Evolutionary conservation across 441 rosid species (phyloP).

Genomic region (Euphorbia schlechtendalii): DNA sequence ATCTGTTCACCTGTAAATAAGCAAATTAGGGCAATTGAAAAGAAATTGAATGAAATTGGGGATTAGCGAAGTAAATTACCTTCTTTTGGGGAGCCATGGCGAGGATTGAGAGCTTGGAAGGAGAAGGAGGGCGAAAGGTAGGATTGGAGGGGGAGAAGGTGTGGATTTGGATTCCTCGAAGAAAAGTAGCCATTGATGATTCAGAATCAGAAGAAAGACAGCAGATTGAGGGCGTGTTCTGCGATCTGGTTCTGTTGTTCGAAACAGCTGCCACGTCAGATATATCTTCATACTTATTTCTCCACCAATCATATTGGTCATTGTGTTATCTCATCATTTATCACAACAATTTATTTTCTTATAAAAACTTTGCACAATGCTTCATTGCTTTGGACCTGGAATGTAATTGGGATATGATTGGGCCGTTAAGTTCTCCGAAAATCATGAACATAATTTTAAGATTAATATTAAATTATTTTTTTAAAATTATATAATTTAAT

Average conservation of each 20-base stretch:
- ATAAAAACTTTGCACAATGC: no score
- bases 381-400: no score
- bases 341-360: no score
- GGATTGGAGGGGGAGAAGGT: conserved; percentile 27
- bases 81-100: conserved; percentile 74
- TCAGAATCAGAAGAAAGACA: no score
- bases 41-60: not conserved
- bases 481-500: no score
- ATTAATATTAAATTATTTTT: no score
- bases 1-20: conserved; percentile 56
- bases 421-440: no score
- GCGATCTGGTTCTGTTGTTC: conserved; percentile 14
- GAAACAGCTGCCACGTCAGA: conserved; percentile 41
- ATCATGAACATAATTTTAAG: no score
- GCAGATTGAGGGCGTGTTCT: not conserved
- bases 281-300: conserved; percentile 4
- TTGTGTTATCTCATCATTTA: conserved; percentile 26
- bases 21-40: not conserved
- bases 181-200: conserved; percentile 46
- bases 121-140: conserved; percentile 20
- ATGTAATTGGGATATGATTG: no score
- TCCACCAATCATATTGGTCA: conserved; percentile 31
- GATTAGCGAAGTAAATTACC: conserved; percentile 26
- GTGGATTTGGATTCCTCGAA: conserved; percentile 19
- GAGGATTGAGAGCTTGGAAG: conserved; percentile 40